phyloP scores from a whole-genome alignment of 805 yeast species.

The Saccharomycopsis guyanensis region DNA sequence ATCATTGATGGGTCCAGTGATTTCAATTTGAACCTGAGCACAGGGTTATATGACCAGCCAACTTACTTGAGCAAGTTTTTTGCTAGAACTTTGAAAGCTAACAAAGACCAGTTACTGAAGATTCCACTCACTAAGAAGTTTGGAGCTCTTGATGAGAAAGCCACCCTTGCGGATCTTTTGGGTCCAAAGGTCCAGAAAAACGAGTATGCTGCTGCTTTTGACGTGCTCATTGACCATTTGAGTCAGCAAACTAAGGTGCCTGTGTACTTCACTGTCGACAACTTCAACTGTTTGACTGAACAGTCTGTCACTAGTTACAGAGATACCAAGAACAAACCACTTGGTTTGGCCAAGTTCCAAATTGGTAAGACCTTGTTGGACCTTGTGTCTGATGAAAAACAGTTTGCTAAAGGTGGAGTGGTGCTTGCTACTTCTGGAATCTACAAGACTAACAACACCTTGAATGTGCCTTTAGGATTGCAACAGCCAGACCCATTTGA shows the following conservation, averaged over 20 bases:
- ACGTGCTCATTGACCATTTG: constrained; percentile 35
- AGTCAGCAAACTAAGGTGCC: constrained; percentile 41
- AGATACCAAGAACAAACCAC: constrained; percentile 44
- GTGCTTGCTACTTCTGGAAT: constrained; percentile 55
- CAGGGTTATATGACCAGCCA: constrained; percentile 62
- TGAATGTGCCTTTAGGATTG: constrained; percentile 51
- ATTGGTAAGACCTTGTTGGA: constrained; percentile 50
- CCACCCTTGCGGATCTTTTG: neutral
- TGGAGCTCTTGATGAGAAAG: neutral
- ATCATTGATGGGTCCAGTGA: constrained; percentile 70
- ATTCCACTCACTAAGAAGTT: constrained; percentile 30
- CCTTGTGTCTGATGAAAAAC: constrained; percentile 43
- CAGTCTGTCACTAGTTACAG: constrained; percentile 52
- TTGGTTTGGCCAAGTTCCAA: constrained; percentile 58
- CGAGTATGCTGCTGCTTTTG: constrained; percentile 9
- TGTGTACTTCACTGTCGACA: constrained; percentile 64
- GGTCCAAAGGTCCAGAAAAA: constrained; percentile 4
- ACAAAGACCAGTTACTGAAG: constrained; percentile 32
- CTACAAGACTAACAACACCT: constrained; percentile 45
- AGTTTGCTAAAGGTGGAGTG: constrained; percentile 56
- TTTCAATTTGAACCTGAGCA: constrained; percentile 45
- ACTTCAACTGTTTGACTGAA: constrained; percentile 56
- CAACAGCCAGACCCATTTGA: constrained; percentile 50
- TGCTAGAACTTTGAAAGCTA: constrained; percentile 41
- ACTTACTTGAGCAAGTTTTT: constrained; percentile 61